phyloP scores from a whole-genome alignment of 768 basidiomycete species.

The Russula virescens region DNA sequence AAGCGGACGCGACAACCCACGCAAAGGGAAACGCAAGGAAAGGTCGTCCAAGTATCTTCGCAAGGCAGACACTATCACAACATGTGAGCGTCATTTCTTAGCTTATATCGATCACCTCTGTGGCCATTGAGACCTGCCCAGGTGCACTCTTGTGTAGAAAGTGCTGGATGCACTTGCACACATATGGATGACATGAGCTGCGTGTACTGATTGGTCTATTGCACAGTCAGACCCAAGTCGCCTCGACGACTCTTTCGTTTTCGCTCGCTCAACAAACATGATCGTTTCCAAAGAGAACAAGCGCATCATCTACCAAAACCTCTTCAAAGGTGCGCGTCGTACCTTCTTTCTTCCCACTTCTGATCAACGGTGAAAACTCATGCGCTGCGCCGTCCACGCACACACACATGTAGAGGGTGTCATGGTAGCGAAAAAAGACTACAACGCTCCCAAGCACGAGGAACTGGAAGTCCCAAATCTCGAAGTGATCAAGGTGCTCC shows the following conservation, averaged over 20 bases:
- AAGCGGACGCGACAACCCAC: too few relatives aligned
- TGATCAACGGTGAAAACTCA: too few relatives aligned
- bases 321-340: constrained; percentile 92
- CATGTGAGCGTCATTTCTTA: constrained; percentile 1
- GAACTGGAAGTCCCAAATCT: constrained; percentile 68
- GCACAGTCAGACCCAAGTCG: constrained; percentile 33
- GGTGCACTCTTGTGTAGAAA: constrained; percentile 15
- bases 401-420: constrained; percentile 72
- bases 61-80: not conserved
- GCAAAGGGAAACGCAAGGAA: too few relatives aligned
- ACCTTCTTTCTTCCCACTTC: not conserved
- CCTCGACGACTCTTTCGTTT: constrained; percentile 24
- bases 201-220: constrained; percentile 25
- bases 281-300: constrained; percentile 95
- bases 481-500: constrained; percentile 67
- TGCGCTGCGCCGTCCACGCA: too few relatives aligned
- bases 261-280: constrained; percentile 69
- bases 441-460: constrained; percentile 94
- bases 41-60: too few relatives aligned
- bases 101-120: not conserved
- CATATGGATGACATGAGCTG: constrained; percentile 29
- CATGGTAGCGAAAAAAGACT: constrained; percentile 98
- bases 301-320: constrained; percentile 96
- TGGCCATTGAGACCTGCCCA: not conserved
- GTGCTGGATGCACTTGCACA: constrained; percentile 32